Evolutionary conservation across 345 rosid genomes (phyloP).

Genomic region (Syzygium aromaticum): DNA sequence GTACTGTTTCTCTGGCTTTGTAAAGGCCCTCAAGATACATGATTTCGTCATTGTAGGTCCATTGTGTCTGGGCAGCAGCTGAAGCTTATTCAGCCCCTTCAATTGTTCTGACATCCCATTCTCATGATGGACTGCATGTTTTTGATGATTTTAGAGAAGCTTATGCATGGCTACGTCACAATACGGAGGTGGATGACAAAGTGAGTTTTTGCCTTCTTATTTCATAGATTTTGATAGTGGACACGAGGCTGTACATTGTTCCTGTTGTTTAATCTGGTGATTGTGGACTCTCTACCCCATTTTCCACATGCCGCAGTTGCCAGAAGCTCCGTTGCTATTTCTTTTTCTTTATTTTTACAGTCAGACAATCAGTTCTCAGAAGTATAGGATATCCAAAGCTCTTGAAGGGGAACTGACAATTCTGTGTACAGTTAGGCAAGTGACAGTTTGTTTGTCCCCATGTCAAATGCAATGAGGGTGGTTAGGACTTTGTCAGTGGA

Average conservation of each 20-base stretch:
- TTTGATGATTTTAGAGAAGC: constrained; percentile 99
- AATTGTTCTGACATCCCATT: constrained; percentile 76
- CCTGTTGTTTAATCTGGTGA: background rate
- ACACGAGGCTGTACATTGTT: background rate
- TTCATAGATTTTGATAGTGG: background rate
- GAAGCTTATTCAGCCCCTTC: constrained; percentile 99
- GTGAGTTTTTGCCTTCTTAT: constrained; percentile 26
- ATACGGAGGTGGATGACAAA: constrained; percentile 98
- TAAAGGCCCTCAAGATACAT: background rate
- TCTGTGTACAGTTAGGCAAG: background rate
- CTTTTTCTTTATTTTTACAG: background rate
- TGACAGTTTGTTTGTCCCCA: background rate
- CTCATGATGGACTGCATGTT: constrained; percentile 79
- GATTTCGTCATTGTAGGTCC: constrained; percentile 44
- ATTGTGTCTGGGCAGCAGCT: constrained; percentile 99
- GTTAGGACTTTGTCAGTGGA: background rate
- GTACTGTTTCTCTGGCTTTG: background rate
- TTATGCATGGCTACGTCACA: constrained; percentile 91
- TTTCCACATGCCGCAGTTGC: background rate
- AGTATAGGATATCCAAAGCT: background rate
- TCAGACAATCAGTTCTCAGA: background rate
- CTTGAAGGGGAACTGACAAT: background rate
- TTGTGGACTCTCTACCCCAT: background rate
- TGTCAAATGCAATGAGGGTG: background rate
- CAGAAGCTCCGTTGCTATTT: background rate